These are phyloP conservation scores for Paulownia fortunei DNA, from an alignment of 257 asterid species.

Conservation along the genomic window DNA sequence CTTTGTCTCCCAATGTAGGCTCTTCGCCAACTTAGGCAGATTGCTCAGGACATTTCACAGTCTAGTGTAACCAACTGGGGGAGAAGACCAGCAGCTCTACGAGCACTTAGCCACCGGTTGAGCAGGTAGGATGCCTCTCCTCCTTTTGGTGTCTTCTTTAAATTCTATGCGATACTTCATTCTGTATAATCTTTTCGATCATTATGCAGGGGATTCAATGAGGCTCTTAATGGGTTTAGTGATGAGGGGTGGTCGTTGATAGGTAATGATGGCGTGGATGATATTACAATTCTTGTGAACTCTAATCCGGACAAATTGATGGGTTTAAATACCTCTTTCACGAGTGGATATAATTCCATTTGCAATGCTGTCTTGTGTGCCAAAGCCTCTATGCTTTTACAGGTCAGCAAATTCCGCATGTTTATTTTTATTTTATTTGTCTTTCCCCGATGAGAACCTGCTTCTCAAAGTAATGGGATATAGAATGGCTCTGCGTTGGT, in stretches of 20 bases:
- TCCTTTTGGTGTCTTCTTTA: background rate
- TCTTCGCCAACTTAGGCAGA: conserved; percentile 87
- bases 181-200: conserved; percentile 5
- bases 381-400: conserved; percentile 92
- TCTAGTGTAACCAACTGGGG: conserved; percentile 81
- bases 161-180: background rate
- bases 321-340: conserved; percentile 72
- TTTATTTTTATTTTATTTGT: background rate
- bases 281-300: conserved; percentile 77
- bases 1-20: conserved; percentile 51
- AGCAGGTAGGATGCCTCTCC: conserved; percentile 60
- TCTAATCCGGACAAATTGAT: conserved; percentile 80
- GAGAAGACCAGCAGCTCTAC: conserved; percentile 85
- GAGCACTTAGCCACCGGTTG: conserved; percentile 84
- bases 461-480: background rate
- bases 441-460: background rate
- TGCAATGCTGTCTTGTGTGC: conserved; percentile 78
- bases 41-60: conserved; percentile 77
- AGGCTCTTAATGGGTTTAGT: conserved; percentile 78
- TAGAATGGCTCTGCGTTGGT: no score
- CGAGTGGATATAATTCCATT: conserved; percentile 66
- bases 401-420: conserved; percentile 49
- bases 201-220: conserved; percentile 76
- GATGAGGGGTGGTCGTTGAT: conserved; percentile 90
- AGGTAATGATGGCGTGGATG: conserved; percentile 79